Evolutionary conservation across 164 flowering plant genomes (phyloP).

Genomic region (Kalanchoe fedtschenkoi): DNA sequence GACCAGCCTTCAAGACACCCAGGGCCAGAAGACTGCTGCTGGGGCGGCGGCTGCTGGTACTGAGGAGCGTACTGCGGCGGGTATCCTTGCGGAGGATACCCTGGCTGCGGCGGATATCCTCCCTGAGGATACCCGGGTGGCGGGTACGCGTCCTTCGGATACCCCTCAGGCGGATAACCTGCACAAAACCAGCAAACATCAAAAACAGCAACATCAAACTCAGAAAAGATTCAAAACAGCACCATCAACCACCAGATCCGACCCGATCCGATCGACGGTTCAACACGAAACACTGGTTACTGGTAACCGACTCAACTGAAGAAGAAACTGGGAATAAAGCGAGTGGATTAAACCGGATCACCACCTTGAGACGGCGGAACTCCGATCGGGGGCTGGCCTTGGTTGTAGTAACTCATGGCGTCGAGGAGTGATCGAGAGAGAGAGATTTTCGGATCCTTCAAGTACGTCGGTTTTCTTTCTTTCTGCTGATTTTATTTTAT

Average conservation of each 20-base stretch:
- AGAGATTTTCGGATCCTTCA: conserved; percentile 17
- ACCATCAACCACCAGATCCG: conserved; percentile 1
- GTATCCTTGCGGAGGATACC: conserved; percentile 22
- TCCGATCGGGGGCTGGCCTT: neutral
- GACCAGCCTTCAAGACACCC: conserved; percentile 63
- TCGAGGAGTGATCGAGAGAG: too few relatives aligned
- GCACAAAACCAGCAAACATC: conserved; percentile 1
- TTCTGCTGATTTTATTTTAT: too few relatives aligned
- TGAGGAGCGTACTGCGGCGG: conserved; percentile 37
- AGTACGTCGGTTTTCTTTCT: conserved; percentile 70
- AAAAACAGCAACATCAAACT: too few relatives aligned
- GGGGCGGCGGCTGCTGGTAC: conserved; percentile 39
- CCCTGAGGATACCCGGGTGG: conserved; percentile 58
- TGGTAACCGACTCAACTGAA: neutral
- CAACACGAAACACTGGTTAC: neutral
- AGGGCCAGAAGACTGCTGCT: conserved; percentile 10
- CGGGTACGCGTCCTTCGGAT: conserved; percentile 72
- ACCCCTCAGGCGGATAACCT: conserved; percentile 79
- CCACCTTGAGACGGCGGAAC: conserved; percentile 2
- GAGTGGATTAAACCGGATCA: neutral
- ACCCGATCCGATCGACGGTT: neutral
- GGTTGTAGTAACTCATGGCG: conserved; percentile 1
- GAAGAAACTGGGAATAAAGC: neutral
- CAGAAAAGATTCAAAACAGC: too few relatives aligned
- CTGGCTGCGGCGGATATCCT: conserved; percentile 31